Base-by-base conservation (phyloP, 306 rosid species). In the Cucurbita moschata region DNA sequence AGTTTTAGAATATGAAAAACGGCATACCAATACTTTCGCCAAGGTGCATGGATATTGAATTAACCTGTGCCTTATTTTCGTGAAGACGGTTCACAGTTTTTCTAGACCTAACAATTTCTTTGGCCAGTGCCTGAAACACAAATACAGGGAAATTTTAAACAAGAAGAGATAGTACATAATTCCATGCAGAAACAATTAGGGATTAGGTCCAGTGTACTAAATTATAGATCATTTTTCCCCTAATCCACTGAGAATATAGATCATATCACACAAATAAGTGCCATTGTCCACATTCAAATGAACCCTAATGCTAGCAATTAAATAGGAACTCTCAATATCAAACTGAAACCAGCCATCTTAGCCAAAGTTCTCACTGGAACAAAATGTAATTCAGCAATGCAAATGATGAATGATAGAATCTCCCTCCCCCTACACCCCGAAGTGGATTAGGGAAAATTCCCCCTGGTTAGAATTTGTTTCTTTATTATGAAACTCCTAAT, bases 41-140 rank as follows among this genome's bases (percentile, higher is more conserved):
- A 68, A 94, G 97, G 82, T 94, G 99, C 99, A 94, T 94, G 49
- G 99, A 91, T 86, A 91, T 94, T 42, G 99, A 95, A 83, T 89
- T 95, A 82, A 95, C 78, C 65, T 95, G 96, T 0, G 99, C 97
- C 82, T 81, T 89, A 77, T 95, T 95, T 82, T 95, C 99, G 59
- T 95, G 81, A 78, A 95, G 96, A 63, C 97, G 96, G 74, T 89
- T 95, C 78, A 95, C 99, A 5, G 99, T 86, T 77, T 79, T 86
- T 85, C 85, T 91, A 26, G 99, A 95, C 70, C 87, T 86, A 80
- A 95, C 99, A 76, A 95, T 84, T 66, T 95, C 99, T 74, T 79
- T 85, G 16, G 97, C 99, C 62, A 95, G 96, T 75, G 97, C 82
- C 99, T 91, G 85, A 81, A 88, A 82, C 64, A 83, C 42, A 23